Conservation (phyloP, 495 filamentous ascomycete genomes). For the Aspergillus baeticus region DNA sequence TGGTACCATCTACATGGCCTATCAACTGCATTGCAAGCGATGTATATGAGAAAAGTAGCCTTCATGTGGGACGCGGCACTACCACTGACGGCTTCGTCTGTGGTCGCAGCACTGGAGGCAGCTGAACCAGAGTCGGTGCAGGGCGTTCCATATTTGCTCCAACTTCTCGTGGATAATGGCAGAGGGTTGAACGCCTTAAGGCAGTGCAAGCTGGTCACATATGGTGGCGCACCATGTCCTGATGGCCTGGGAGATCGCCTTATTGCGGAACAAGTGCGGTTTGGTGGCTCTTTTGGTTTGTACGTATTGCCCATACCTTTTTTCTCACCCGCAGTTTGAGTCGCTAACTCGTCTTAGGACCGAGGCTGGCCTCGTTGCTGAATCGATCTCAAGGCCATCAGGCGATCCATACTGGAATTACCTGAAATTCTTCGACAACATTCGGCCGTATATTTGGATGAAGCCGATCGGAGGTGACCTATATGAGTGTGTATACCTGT, state of each 20-base stretch:
- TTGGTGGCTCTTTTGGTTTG: conserved; percentile 53
- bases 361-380: conserved; percentile 52
- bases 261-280: conserved; percentile 44
- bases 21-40: conserved; percentile 46
- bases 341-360: conserved; percentile 38
- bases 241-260: conserved; percentile 58
- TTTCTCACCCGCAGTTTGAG: not conserved
- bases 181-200: conserved; percentile 46
- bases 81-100: conserved; percentile 50
- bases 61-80: conserved; percentile 52
- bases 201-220: conserved; percentile 46
- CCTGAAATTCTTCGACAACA: conserved; percentile 46
- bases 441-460: conserved; percentile 48
- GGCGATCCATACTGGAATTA: conserved; percentile 55
- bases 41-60: conserved; percentile 50
- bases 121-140: conserved; percentile 50
- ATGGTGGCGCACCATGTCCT: conserved; percentile 53
- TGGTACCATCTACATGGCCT: conserved; percentile 55
- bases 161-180: conserved; percentile 49
- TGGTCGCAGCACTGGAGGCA: conserved; percentile 47
- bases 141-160: conserved; percentile 57
- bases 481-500: conserved; percentile 53
- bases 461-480: conserved; percentile 43
- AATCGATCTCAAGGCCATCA: conserved; percentile 46
- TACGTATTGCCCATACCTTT: conserved; percentile 19